Conservation (phyloP, 805 yeast genomes). For the Debaryomyces hansenii region DNA sequence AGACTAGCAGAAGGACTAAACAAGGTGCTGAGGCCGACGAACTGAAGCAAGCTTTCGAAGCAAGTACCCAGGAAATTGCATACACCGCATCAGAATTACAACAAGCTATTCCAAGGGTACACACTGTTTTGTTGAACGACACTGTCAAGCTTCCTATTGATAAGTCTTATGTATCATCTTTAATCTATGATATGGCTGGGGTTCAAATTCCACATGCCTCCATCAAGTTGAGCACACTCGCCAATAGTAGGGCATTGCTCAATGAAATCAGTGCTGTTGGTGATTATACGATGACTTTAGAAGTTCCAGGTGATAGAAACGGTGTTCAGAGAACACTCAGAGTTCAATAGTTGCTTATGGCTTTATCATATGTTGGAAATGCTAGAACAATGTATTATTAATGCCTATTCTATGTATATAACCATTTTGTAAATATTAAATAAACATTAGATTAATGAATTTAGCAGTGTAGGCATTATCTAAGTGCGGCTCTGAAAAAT, state of each 20-base stretch:
- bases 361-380: neutral
- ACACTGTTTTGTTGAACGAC: conserved; percentile 17
- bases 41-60: conserved; percentile 9
- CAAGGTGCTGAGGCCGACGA: neutral
- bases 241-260: conserved; percentile 2
- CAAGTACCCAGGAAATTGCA: conserved; percentile 15
- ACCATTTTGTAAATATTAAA: neutral
- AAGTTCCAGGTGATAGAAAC: conserved; percentile 25
- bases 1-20: conserved; percentile 7
- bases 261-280: conserved; percentile 24
- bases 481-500: too few relatives aligned
- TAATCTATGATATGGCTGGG: conserved; percentile 32
- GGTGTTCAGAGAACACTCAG: conserved; percentile 10
- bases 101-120: conserved; percentile 25
- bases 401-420: neutral
- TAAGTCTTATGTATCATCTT: conserved; percentile 20
- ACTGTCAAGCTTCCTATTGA: conserved; percentile 25
- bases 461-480: neutral
- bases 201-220: conserved; percentile 24
- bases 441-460: neutral
- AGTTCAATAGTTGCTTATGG: conserved; percentile 1
- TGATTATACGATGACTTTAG: conserved; percentile 25
- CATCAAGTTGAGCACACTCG: conserved; percentile 11
- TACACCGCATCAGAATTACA: conserved; percentile 33
- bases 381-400: neutral